A percentile compares a stretch with the other conserved stretches of the same genome.
These are phyloP conservation scores for Pyrenochaeta sp. DNA, from an alignment of 2,329 filamentous ascomycete species.

Conservation along the genomic window DNA sequence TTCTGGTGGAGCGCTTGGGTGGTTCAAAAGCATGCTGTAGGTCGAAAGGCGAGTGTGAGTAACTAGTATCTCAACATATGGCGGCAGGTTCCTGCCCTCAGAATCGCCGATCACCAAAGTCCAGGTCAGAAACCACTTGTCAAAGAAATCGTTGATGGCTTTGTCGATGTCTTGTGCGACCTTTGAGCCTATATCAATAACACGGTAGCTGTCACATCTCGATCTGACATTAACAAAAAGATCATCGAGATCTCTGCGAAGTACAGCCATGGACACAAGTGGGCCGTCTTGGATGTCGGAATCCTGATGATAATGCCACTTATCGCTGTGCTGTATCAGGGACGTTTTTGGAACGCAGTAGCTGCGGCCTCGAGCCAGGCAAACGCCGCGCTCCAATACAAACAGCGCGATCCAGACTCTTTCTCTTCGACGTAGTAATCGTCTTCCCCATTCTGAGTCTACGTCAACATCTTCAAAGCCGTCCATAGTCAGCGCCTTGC, in stretches of 20 bases:
- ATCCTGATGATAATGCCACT: constrained; percentile 71
- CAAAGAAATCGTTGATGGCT: constrained; percentile 71
- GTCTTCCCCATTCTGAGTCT: constrained; percentile 66
- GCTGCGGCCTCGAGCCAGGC: constrained; percentile 72
- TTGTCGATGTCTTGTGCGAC: constrained; percentile 55
- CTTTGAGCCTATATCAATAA: constrained; percentile 60
- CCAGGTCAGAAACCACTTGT: constrained; percentile 72
- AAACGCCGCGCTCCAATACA: constrained; percentile 77
- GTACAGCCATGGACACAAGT: constrained; percentile 74
- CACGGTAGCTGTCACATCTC: constrained; percentile 67
- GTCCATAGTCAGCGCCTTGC: constrained; percentile 71
- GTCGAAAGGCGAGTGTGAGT: constrained; percentile 77
- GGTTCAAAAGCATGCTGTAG: constrained; percentile 77
- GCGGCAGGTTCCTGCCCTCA: constrained; percentile 65
- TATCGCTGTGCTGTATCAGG: constrained; percentile 72
- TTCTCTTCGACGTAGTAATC: constrained; percentile 71
- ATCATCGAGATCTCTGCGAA: constrained; percentile 71
- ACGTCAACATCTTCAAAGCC: constrained; percentile 72
- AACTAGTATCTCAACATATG: constrained; percentile 78
- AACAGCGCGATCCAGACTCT: constrained; percentile 76
- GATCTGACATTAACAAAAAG: constrained; percentile 66
- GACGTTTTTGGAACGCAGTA: constrained; percentile 74
- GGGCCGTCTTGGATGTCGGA: constrained; percentile 74
- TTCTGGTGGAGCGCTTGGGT: constrained; percentile 73
- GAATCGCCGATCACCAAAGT: constrained; percentile 30